Conservation (phyloP, 768 basidiomycete species). For the Fibroporia radiculosa region DNA sequence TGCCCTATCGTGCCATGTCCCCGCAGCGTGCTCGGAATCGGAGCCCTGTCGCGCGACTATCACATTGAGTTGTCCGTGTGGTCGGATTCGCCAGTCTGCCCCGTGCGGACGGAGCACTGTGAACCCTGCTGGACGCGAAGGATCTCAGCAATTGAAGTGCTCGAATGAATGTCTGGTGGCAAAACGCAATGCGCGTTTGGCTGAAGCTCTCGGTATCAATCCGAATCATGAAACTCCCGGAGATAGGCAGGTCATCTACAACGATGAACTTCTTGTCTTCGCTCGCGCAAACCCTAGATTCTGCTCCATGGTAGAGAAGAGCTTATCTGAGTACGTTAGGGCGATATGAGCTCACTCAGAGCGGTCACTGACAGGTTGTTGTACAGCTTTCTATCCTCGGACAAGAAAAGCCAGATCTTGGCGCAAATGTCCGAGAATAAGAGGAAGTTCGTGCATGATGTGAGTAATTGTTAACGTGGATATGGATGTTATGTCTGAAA, state of each 20-base stretch:
- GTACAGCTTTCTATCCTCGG: constrained; percentile 63
- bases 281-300: constrained; percentile 61
- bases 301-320: constrained; percentile 65
- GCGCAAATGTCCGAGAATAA: constrained; percentile 77
- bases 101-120: constrained; percentile 58
- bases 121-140: constrained; percentile 36
- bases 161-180: constrained; percentile 76
- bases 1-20: constrained; percentile 78
- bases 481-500: background rate
- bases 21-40: constrained; percentile 73
- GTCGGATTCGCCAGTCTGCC: constrained; percentile 65
- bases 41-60: constrained; percentile 67
- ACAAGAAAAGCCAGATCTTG: constrained; percentile 61
- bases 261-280: constrained; percentile 53
- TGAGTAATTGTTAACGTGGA: constrained; percentile 26
- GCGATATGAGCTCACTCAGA: constrained; percentile 1
- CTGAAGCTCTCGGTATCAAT: constrained; percentile 87
- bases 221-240: constrained; percentile 35
- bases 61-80: constrained; percentile 73
- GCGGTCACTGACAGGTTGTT: background rate
- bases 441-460: constrained; percentile 77
- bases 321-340: constrained; percentile 71
- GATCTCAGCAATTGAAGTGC: constrained; percentile 54
- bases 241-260: constrained; percentile 40
- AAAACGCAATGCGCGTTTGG: constrained; percentile 81